A percentile compares a stretch with the other conserved stretches of the same genome.
These are phyloP conservation scores for Lodderomyces orthopsilosis DNA, from an alignment of 1,139 yeast species.

Conservation along the genomic window DNA sequence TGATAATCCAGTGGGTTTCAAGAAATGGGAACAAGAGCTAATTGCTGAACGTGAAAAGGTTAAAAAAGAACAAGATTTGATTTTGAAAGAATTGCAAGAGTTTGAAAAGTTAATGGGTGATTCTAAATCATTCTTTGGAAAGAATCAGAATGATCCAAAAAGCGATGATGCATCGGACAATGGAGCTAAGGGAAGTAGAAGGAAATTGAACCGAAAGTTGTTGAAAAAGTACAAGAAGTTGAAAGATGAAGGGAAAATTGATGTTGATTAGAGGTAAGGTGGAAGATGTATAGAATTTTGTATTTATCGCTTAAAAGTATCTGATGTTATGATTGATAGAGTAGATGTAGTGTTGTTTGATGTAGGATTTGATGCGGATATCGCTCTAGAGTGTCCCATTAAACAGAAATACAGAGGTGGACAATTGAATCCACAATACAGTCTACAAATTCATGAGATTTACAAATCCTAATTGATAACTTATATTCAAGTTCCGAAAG, in stretches of 20 bases:
- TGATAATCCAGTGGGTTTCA: conserved; percentile 27
- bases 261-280: background rate
- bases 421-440: no score
- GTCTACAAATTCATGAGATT: no score
- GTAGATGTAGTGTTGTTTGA: background rate
- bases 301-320: background rate
- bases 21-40: conserved; percentile 35
- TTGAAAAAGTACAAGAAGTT: conserved; percentile 28
- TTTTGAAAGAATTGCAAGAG: conserved; percentile 16
- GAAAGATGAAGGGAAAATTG: conserved; percentile 23
- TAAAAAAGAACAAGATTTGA: conserved; percentile 15
- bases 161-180: conserved; percentile 4
- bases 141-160: conserved; percentile 4
- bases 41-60: conserved; percentile 20
- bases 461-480: no score
- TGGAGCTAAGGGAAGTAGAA: conserved; percentile 21
- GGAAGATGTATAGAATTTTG: background rate
- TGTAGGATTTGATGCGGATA: no score
- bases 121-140: conserved; percentile 21
- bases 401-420: no score
- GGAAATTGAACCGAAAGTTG: conserved; percentile 32
- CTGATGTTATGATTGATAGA: background rate
- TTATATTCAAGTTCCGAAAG: no score
- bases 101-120: conserved; percentile 20
- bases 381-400: no score